A percentile compares a stretch with the other conserved stretches of the same genome.
These are phyloP conservation scores for Sextonia rubra DNA, from an alignment of 164 flowering plant genomes.

Conservation along the genomic window DNA sequence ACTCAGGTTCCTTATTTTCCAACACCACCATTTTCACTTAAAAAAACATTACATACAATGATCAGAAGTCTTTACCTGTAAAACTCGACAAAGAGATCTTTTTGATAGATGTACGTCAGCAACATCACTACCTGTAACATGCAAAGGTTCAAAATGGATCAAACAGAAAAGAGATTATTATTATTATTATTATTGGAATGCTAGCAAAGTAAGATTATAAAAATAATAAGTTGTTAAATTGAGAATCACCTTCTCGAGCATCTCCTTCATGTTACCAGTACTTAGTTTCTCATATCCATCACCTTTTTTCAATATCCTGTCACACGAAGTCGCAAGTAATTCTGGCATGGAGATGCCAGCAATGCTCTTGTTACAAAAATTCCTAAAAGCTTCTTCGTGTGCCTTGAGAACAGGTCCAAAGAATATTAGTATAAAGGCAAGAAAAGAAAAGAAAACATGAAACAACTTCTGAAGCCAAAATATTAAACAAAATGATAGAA, in stretches of 20 bases:
- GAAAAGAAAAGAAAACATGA: neutral
- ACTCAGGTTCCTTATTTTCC: too few species aligned
- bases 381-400: constrained; percentile 74
- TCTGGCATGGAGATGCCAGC: constrained; percentile 44
- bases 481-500: constrained; percentile 4
- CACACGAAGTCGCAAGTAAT: neutral
- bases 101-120: neutral
- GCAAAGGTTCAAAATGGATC: neutral
- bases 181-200: neutral
- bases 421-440: neutral
- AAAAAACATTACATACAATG: too few species aligned
- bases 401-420: constrained; percentile 34
- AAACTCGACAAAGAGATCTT: neutral
- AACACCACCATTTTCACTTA: too few species aligned
- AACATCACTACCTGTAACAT: neutral
- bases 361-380: constrained; percentile 75
- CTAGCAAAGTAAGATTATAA: neutral
- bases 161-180: neutral
- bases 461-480: neutral
- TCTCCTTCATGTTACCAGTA: neutral
- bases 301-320: neutral
- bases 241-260: neutral
- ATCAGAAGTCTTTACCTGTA: neutral
- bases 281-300: neutral
- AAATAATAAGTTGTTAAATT: neutral